Conservation (phyloP, 1,284 basidiomycete species). For the Ustilago lituana region DNA sequence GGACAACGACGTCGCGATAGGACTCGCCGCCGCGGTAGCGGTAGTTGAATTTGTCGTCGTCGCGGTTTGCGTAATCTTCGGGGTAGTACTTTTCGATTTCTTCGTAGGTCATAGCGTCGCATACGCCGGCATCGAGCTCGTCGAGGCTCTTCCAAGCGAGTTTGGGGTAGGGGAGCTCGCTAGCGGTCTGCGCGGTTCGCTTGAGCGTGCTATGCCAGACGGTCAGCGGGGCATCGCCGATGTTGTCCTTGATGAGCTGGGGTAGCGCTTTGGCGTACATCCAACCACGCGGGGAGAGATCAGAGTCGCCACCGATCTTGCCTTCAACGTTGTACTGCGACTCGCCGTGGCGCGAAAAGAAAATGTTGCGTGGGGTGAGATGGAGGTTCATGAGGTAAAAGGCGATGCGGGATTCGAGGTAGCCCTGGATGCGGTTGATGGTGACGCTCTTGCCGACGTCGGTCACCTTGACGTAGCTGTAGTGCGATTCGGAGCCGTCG, state of each 20-base stretch:
- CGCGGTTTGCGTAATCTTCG: constrained; percentile 97
- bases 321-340: constrained; percentile 96
- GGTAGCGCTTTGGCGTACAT: constrained; percentile 88
- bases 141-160: constrained; percentile 98
- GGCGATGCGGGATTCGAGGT: constrained; percentile 93
- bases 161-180: constrained; percentile 84
- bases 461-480: constrained; percentile 65
- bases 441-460: constrained; percentile 67
- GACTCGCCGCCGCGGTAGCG: constrained; percentile 91
- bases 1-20: constrained; percentile 88
- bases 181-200: constrained; percentile 90
- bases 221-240: constrained; percentile 86
- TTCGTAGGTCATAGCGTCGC: constrained; percentile 99
- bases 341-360: constrained; percentile 96
- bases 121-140: constrained; percentile 97
- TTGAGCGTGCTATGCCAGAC: constrained; percentile 98
- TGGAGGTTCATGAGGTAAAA: constrained; percentile 99
- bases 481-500: constrained; percentile 76
- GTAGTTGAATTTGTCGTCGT: constrained; percentile 99
- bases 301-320: constrained; percentile 94
- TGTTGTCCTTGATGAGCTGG: constrained; percentile 85
- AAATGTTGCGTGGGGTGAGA: constrained; percentile 94
- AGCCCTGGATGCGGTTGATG: constrained; percentile 72
- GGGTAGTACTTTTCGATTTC: constrained; percentile 95
- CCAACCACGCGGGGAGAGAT: constrained; percentile 83